Conservation (phyloP, 495 filamentous ascomycete genomes). For the Pseudomonodictys pantanalensis region DNA sequence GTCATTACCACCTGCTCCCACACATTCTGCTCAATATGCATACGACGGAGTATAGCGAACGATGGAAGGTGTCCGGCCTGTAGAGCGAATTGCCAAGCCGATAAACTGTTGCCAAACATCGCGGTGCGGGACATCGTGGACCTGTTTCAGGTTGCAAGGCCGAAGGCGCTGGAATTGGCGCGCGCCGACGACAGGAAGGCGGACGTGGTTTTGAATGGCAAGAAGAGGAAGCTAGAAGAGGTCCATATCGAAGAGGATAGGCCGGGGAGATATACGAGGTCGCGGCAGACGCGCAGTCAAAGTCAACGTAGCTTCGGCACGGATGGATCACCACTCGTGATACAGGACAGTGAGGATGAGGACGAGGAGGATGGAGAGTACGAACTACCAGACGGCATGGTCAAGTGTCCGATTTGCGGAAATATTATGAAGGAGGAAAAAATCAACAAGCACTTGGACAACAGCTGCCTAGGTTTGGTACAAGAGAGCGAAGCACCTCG, state of each 20-base stretch:
- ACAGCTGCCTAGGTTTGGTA: too few species aligned
- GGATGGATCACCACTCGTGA: conserved; percentile 36
- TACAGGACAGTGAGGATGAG: conserved; percentile 29
- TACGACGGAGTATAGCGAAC: conserved; percentile 72
- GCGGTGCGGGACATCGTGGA: conserved; percentile 81
- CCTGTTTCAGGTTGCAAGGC: conserved; percentile 64
- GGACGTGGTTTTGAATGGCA: conserved; percentile 26
- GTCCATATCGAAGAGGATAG: conserved; percentile 47
- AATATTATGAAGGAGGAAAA: conserved; percentile 68
- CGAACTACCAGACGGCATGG: conserved; percentile 60
- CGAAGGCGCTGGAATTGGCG: conserved; percentile 60
- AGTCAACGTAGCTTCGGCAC: conserved; percentile 18
- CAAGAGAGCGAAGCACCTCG: conserved; percentile 31
- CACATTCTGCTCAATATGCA: conserved; percentile 95
- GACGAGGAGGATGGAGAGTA: conserved; percentile 34
- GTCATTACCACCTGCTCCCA: conserved; percentile 94
- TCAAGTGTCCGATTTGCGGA: conserved; percentile 77
- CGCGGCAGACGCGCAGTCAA: conserved; percentile 38
- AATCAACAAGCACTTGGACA: conserved; percentile 79
- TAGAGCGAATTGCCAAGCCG: conserved; percentile 70
- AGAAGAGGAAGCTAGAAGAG: conserved; percentile 55
- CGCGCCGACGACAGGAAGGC: conserved; percentile 37
- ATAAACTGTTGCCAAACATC: conserved; percentile 79
- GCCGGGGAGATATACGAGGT: conserved; percentile 31
- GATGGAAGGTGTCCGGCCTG: conserved; percentile 88